Evolutionary conservation across 164 flowering plant species (phyloP), one percentile per base, ranked within the genome.

Genomic region (Vitis rotundifolia): DNA sequence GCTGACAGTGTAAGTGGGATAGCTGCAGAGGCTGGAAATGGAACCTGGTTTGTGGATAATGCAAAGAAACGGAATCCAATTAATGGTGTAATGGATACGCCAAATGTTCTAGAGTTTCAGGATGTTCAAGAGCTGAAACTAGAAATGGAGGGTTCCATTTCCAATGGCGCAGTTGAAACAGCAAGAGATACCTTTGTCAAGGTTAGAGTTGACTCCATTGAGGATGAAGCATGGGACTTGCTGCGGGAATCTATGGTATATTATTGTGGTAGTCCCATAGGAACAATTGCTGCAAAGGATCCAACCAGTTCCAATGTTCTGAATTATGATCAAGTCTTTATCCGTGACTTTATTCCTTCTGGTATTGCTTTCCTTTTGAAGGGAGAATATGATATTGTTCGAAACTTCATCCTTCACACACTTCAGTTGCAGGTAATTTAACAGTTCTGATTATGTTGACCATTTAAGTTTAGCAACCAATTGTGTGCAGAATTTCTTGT

Each of bases 311-410:
- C 85, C 22, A 78, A 68, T 73, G 73, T 76, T 62, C 68, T 83
- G 68, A 86, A 86, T 68, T 86, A 86, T 71, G 89, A 86, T 70
- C 89, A 87, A 70, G 91, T 85, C 69, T 85, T 87, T 74, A 82
- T 87, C 44, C 83, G 91, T 68, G 91, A 87, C 72, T 87, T 87
- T 74, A 72, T 87, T 44, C 88, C 89, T 49, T 85, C 89, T 73
- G 91, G 87, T 26, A 73, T 87, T 59, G 91, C 91, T 69, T 87
- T 85, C 73, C 70, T 87, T 0, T 78, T 87, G 77, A 87, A 82
- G 71, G 89, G 86, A 54, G 89, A 87, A 76, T 77, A 81, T 71
- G 91, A 87, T 50, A 84, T 87, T 75, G 91, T 87, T 49, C 72
- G 83, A 61, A 87, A 81, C 73, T 87, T 87, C 68, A 73, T 87